Evolutionary conservation across 1,284 basidiomycete genomes (phyloP).

Genomic region (Dichomitus squalens): DNA sequence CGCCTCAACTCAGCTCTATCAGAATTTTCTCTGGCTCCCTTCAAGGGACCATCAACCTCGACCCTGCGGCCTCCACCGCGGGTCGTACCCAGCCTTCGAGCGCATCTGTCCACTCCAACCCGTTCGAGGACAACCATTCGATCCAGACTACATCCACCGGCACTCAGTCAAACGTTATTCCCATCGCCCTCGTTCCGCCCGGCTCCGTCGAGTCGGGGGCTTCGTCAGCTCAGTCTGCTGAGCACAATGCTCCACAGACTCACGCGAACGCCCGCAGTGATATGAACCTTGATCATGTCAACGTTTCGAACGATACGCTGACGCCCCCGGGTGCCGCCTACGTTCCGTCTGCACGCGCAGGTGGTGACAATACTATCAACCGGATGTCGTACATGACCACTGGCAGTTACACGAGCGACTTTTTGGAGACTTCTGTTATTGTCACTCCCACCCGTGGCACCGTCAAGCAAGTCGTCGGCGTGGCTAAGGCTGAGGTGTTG

Average conservation of each 20-base stretch:
- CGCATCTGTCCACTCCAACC: constrained; percentile 52
- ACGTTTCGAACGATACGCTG: constrained; percentile 57
- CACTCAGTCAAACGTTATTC: constrained; percentile 82
- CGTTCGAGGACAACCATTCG: constrained; percentile 75
- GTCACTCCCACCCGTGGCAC: constrained; percentile 66
- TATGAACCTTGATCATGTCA: constrained; percentile 50
- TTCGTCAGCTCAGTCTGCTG: constrained; percentile 36
- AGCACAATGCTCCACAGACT: constrained; percentile 21
- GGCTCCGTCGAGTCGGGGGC: constrained; percentile 41
- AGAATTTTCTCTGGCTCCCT: constrained; percentile 50
- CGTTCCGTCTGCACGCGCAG: constrained; percentile 56
- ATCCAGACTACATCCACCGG: constrained; percentile 73
- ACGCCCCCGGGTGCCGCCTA: constrained; percentile 39
- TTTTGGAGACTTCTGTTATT: constrained; percentile 81
- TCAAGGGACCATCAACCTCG: constrained; percentile 57
- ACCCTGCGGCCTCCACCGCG: constrained; percentile 44
- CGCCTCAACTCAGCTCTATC: constrained; percentile 39
- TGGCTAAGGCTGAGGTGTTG: constrained; percentile 78
- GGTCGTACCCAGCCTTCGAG: constrained; percentile 30
- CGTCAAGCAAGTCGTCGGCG: constrained; percentile 72
- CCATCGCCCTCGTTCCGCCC: constrained; percentile 77
- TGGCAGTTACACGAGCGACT: constrained; percentile 74
- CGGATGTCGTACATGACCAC: constrained; percentile 73
- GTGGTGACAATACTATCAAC: constrained; percentile 39
- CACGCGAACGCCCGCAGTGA: constrained; percentile 8